Conservation (phyloP, 2,329 filamentous ascomycete genomes). For the Aspergillus glaucus region DNA sequence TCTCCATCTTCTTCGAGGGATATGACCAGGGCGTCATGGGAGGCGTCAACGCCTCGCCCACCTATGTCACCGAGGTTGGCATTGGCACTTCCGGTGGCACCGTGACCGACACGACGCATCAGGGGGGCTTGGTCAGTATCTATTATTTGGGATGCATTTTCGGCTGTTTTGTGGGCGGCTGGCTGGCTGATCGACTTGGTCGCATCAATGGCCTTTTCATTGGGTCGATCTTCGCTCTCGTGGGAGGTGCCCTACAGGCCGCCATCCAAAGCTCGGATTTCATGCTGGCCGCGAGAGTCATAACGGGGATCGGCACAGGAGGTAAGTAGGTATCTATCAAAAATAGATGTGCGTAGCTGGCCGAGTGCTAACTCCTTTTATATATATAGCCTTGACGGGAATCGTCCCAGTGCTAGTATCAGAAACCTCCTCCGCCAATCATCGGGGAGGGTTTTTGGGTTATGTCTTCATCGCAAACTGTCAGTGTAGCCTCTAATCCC, state of each 20-base stretch:
- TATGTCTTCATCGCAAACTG: constrained; percentile 50
- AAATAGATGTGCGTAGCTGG: no score
- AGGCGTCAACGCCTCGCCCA: constrained; percentile 40
- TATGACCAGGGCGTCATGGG: constrained; percentile 54
- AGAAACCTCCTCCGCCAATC: constrained; percentile 43
- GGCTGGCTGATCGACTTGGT: constrained; percentile 49
- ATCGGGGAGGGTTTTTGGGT: constrained; percentile 43
- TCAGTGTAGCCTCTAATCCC: constrained; percentile 1
- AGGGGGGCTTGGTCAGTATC: constrained; percentile 49
- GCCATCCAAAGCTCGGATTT: constrained; percentile 42
- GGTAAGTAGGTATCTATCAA: constrained; percentile 16
- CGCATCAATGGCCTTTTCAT: constrained; percentile 47
- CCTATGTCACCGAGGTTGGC: constrained; percentile 35
- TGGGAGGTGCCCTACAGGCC: constrained; percentile 47
- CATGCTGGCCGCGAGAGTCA: constrained; percentile 45
- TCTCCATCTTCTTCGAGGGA: constrained; percentile 37
- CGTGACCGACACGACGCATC: constrained; percentile 44
- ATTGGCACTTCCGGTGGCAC: constrained; percentile 43
- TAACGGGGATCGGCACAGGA: constrained; percentile 50
- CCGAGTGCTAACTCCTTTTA: no score
- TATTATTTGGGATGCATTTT: constrained; percentile 50
- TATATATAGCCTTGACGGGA: constrained; percentile 31
- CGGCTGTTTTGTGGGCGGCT: constrained; percentile 46
- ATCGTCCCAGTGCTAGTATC: constrained; percentile 47
- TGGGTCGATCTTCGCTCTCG: constrained; percentile 42